These are phyloP conservation scores for Fomitopsis betulina DNA, from an alignment of 1,284 basidiomycete species.

Conservation along the genomic window DNA sequence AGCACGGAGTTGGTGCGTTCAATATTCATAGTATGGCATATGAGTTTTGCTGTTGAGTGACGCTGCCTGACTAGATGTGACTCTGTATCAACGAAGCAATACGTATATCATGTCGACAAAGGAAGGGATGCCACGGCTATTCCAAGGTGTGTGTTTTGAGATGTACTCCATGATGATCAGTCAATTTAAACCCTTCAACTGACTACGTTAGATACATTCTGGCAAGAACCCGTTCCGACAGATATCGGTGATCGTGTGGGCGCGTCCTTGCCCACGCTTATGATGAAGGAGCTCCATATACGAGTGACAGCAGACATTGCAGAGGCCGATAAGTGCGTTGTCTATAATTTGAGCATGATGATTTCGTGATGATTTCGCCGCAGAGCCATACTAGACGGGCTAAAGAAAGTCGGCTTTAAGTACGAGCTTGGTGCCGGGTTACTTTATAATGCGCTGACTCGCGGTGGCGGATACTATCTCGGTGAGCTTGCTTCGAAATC, in stretches of 20 bases:
- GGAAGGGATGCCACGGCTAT: conserved; percentile 36
- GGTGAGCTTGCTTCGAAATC: conserved; percentile 25
- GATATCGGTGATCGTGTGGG: conserved; percentile 49
- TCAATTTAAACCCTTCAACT: no score
- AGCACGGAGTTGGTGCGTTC: conserved; percentile 38
- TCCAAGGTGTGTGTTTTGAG: conserved; percentile 26
- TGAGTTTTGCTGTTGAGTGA: not conserved
- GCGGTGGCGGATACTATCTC: conserved; percentile 41
- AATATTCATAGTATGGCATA: not conserved
- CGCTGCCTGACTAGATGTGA: conserved; percentile 40
- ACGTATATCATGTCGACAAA: conserved; percentile 58
- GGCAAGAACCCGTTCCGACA: conserved; percentile 39
- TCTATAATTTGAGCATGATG: conserved; percentile 9
- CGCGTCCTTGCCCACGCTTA: conserved; percentile 44
- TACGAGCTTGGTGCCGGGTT: conserved; percentile 49
- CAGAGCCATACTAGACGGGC: conserved; percentile 50
- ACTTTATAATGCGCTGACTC: conserved; percentile 34
- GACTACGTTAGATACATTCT: conserved; percentile 32
- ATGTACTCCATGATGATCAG: no score
- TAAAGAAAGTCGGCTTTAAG: conserved; percentile 58
- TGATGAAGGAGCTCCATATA: conserved; percentile 41
- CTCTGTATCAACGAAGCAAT: conserved; percentile 58
- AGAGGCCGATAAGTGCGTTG: conserved; percentile 42
- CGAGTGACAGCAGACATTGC: conserved; percentile 45
- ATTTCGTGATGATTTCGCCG: conserved; percentile 15